Evolutionary conservation across 441 rosid species (phyloP), one percentile per base, ranked within the genome.

Genomic region (Gossypium schwendimanii): DNA sequence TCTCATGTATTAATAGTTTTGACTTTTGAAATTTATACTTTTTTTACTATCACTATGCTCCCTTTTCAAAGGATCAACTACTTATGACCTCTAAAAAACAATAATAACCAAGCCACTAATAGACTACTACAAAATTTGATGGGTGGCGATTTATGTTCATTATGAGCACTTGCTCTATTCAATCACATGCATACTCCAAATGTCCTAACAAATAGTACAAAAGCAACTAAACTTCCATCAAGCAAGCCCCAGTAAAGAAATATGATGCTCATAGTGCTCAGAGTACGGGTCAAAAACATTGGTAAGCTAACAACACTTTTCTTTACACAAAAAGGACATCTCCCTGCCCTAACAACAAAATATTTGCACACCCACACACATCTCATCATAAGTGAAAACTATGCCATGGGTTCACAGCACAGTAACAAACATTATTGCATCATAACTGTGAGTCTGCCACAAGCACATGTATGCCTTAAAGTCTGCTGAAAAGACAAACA

Each of bases 51-150:
- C 69, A 44, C 23, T 41, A 44, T 45, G 39, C 17, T 65, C 15
- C 55, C 0, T 45, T 45, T 54, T 65, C 54, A 65, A 45, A 44
- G 70, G 36, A 65, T 65, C 70, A 65, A 44, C 54, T 65, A 65
- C 70, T 44, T 45, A 21, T 23, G 12, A 44, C 26, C 68, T 18
- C 50, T 1, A 61, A 63, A 23, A 21, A 45, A 63, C 18, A 47
- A n/a, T 6, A 65, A 47, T n/a, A 23, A 65, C n/a, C 23, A 24
- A 66, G 53, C 55, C 33, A 23, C 36, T 23, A 14, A 9, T 65
- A 41, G 36, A 47, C 70, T 66, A 7, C 1, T 15, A 66, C 7
- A n/a, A 49, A 21, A 24, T 24, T 14, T 45, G 57, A 65, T 47
- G 39, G 53, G 21, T 14, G 70, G 36, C 33, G 14, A 45, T 45